Percentiles rank a stretch among this genome's conserved stretches.
phyloP scores from a whole-genome alignment of 2,329 filamentous ascomycete genomes.

The Nothophoma quercina region DNA sequence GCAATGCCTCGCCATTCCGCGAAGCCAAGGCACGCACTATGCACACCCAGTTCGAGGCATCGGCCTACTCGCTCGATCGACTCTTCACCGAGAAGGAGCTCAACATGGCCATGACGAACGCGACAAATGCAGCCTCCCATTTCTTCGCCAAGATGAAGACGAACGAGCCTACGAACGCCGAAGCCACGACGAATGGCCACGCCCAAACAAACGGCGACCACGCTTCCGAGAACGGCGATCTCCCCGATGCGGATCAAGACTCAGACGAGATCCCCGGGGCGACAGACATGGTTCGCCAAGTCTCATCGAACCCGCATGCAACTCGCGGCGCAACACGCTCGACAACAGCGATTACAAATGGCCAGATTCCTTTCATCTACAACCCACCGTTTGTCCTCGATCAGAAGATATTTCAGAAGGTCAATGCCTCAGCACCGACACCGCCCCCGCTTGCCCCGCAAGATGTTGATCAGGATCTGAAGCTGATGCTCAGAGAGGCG shows the following conservation, averaged over 20 bases:
- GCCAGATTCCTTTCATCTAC: conserved; percentile 52
- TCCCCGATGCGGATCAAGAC: conserved; percentile 50
- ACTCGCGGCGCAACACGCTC: conserved; percentile 60
- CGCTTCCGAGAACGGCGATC: conserved; percentile 44
- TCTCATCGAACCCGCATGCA: conserved; percentile 65
- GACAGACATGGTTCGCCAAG: conserved; percentile 67
- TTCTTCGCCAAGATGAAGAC: conserved; percentile 64
- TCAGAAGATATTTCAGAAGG: conserved; percentile 55
- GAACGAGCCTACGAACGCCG: conserved; percentile 36
- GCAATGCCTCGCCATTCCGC: conserved; percentile 59
- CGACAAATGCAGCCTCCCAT: conserved; percentile 64
- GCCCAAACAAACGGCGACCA: conserved; percentile 47
- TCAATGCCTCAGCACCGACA: conserved; percentile 58
- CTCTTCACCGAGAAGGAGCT: conserved; percentile 74
- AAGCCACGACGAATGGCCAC: conserved; percentile 41
- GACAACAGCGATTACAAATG: conserved; percentile 55
- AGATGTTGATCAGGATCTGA: conserved; percentile 59
- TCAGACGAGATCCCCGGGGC: conserved; percentile 53
- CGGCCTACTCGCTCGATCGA: conserved; percentile 68
- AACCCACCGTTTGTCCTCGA: conserved; percentile 54
- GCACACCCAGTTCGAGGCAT: conserved; percentile 64
- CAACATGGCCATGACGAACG: conserved; percentile 66
- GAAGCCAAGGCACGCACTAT: conserved; percentile 61
- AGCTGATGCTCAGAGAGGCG: conserved; percentile 54
- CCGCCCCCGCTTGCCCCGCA: conserved; percentile 52